Evolutionary conservation across 2,329 filamentous ascomycete species (phyloP), one percentile per base, ranked within the genome.

Genomic region (Aspergillus sp.): DNA sequence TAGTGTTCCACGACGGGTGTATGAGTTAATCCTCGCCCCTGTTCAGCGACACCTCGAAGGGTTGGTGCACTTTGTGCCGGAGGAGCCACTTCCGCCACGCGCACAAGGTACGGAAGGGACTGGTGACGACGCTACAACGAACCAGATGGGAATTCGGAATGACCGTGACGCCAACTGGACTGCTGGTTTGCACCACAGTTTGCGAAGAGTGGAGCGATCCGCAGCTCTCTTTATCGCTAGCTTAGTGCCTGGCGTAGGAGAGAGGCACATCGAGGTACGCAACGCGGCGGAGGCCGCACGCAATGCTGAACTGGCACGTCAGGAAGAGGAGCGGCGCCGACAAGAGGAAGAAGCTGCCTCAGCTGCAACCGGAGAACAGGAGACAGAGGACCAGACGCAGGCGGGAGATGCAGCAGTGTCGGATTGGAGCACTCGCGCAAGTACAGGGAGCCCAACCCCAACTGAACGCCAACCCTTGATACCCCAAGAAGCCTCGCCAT

Each of bases 201-300:
- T 85, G 19, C 74, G 83, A 48, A 78, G 80, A 2, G 72, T 80
- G 0, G 86, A 89, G 71, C 79, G 87, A 43, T 83, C 83, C 1
- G 69, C 86, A 46, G 84, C 85, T n/a, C 76, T 89, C n/a, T 87
- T 89, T 62, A 71, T 89, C 38, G 86, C 86, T 0, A 87, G 84
- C 72, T 70, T 89, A 54, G 83, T 87, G 70, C 87, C 87, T 0
- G 87, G 87, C 0, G 79, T 89, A 28, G 86, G 87, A 0, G 87
- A 89, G 70, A 78, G 84, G 7, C 84, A 87, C 70, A 83, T 89
- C 15, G 77, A 81, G 64, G 85, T 83, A 28, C 79, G 83, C 61
- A 82, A 85, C 66, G 82, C 83, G 57, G 79, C 83, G 17, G 80
- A 83, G 64, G 77, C 77, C 19, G 73, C 70, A 51, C 68, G 67